Evolutionary conservation across 495 filamentous ascomycete genomes (phyloP), one percentile per base, ranked within the genome.

Genomic region (Cryomyces antarcticus): DNA sequence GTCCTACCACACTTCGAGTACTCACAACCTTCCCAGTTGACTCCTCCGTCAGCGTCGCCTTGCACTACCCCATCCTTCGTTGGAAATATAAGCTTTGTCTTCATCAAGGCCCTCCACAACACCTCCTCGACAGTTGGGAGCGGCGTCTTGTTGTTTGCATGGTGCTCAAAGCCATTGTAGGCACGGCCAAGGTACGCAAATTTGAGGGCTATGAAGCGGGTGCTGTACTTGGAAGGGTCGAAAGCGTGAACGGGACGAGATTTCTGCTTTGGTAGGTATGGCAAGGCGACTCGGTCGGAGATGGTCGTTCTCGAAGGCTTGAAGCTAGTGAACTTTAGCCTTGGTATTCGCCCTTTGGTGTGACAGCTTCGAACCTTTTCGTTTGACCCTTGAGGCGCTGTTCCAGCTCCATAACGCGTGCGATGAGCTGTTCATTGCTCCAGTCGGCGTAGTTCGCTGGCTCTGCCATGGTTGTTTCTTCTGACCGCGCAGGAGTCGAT

Each of bases 1-100:
- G 89, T 97, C 42, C 89, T 66, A 1, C 89, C 89, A 52, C 88
- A 93, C 57, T 96, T 97, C 1, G 81, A 82, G 59, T 95, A 97
- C 39, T 92, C 78, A 53, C 70, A 82, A 0, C 75, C 75, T 30
- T 80, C 72, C 70, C 82, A 93, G 54, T 81, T 77, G 12, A 78
- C 61, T 38, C 67, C 52, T 6, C 42, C 49, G 52, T 54, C 48
- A n/a, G 27, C 42, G 34, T 39, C n/a, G 39, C 47, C 42, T 5
- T 44, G 37, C 5, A 10, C 30, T 27, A 9, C 7, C 28, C 34
- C 33, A 27, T 30, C 38, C 7, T 46, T 54, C 11, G 45, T 66
- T 3, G 87, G 84, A 44, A 77, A 76, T 43, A 97, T 88, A 37
- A 97, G 63, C 31, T 75, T 73, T 9, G 76, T 74, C 53, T 79